These are phyloP conservation scores for Suillus lakei DNA, from an alignment of 768 basidiomycete genomes.

Conservation along the genomic window DNA sequence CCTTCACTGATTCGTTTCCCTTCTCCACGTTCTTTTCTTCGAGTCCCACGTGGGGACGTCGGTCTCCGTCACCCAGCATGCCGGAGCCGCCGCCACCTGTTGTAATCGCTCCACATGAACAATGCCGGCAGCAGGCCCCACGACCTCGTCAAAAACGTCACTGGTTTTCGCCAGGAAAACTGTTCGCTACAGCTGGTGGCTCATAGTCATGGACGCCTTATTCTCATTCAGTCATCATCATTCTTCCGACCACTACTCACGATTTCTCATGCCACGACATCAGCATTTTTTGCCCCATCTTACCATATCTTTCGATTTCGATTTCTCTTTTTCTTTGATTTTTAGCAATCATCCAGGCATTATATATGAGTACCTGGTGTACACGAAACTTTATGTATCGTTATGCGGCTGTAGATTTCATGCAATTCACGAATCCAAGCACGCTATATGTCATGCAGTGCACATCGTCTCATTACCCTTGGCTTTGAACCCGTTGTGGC, in stretches of 20 bases:
- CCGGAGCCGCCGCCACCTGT: slow-evolving; percentile 32
- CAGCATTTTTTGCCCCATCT: slow-evolving; percentile 21
- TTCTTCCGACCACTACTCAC: slow-evolving; percentile 6
- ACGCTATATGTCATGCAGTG: slow-evolving; percentile 1
- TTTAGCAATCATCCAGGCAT: slow-evolving; percentile 20
- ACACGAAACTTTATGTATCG: slow-evolving; percentile 33
- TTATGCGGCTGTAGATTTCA: slow-evolving; percentile 11
- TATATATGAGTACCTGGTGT: slow-evolving; percentile 40
- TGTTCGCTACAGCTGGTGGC: slow-evolving; percentile 50
- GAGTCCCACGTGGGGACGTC: slow-evolving; percentile 38
- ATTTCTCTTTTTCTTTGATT: slow-evolving; percentile 11
- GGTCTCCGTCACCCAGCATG: slow-evolving; percentile 47
- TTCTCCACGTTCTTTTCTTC: slow-evolving; percentile 43
- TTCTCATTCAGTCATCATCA: slow-evolving; percentile 8
- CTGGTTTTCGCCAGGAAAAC: slow-evolving; percentile 60
- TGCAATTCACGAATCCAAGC: slow-evolving; percentile 3
- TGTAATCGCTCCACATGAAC: slow-evolving; percentile 34
- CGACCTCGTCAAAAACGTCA: slow-evolving; percentile 48
- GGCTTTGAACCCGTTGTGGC: background rate
- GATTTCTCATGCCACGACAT: slow-evolving; percentile 21
- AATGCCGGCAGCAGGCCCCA: slow-evolving; percentile 35
- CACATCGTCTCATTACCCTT: background rate
- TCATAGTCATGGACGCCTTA: slow-evolving; percentile 26
- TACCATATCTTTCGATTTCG: slow-evolving; percentile 23
- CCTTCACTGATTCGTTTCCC: slow-evolving; percentile 49